Base-by-base conservation (phyloP, 306 rosid species). In the Arachis stenosperma region DNA sequence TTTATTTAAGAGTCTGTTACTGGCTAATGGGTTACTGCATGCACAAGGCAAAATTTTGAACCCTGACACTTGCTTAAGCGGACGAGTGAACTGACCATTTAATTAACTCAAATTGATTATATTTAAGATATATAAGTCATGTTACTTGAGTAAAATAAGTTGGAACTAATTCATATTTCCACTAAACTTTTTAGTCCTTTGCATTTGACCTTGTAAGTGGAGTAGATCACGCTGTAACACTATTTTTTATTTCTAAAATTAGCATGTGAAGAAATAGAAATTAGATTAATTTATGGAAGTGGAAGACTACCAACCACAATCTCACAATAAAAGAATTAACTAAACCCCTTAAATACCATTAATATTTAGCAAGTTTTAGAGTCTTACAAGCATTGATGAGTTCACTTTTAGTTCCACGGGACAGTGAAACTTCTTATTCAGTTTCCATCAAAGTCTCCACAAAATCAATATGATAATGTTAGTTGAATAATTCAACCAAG, bases 221-320 rank as follows among this genome's bases (percentile, higher is more conserved):
- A 51, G 37, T 39, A 5, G 61, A 11, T 68, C 15, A 10, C 2
- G 1, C 14, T 39, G 15, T 37, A 39, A 69, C 9, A 39, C 3
- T 40, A 14, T 17, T 69, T 12, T 22, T 13, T 14, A 0, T 15
- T 53, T 69, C 51, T 69, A 52, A 36, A 53, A 53, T 37, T 37
- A 69, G 15, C 37, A 39, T 14, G 37, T 17, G 50, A 39, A 54
- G 8, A n/a, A n/a, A 5, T 52, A 3, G 15, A 39, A 68, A 8
- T 51, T 68, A 11, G 8, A 41, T 56, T 57, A 1, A 5, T 17
- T 2, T 11, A 1, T 44, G 57, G 67, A 56, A 56, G 42, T 30
- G 47, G 67, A 41, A 43, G 48, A 8, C 65, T 22, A 43, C 65
- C 56, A 42, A 58, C 67, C 47, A 46, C 67, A 59, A 44, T 43